Base-by-base conservation (phyloP, 108 stramenopile species). In the Aureococcus anophagefferens region DNA sequence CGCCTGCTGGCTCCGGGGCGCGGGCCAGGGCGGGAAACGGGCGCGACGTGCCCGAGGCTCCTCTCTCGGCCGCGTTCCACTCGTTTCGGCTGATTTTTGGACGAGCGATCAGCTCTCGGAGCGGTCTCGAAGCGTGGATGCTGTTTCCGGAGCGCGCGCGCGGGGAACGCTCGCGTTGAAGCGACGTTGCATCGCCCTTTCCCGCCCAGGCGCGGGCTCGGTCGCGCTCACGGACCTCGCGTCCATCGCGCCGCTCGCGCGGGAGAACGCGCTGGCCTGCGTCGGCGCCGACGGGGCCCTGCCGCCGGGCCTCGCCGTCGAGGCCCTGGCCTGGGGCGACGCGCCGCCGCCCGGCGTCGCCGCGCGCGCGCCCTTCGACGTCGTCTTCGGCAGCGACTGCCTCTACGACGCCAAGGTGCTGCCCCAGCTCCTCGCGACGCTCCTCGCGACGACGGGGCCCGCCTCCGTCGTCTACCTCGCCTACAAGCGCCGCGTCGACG, bases 321-420 rank as follows among this genome's bases (percentile, higher is more conserved):
- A 25, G 3, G 21, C 51, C 7, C 51, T 25, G 21, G 51, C 51
- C 21, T 59, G 51, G 51, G 51, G 51, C 51, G n/a, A n/a, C n/a
- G 25, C 51, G 21, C 51, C 51, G 7, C 14, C 25, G 21, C 21
- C 21, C 7, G 21, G 7, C 21, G 21, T 28, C 21, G 21, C 3
- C 51, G 51, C 21, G 21, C n/a, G n/a, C n/a, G 51, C 21, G 51
- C 51, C 51, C 21, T 59, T 18, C 80, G 89, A 90, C 64, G 76
- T 90, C 64, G 86, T 89, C 44, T 62, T 92, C 30, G 90, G 89
- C 71, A 89, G 88, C 65, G 51, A 59, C 51, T 59, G 51, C 51
- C 51, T 59, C 51, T 59, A 59, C 51, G 51, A 59, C 51, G 21
- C 25, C 3, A 28, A 18, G 51, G 51, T 11, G 3, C 51, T 59